phyloP scores from a whole-genome alignment of 257 asterid species.

The Solanum etuberosum region DNA sequence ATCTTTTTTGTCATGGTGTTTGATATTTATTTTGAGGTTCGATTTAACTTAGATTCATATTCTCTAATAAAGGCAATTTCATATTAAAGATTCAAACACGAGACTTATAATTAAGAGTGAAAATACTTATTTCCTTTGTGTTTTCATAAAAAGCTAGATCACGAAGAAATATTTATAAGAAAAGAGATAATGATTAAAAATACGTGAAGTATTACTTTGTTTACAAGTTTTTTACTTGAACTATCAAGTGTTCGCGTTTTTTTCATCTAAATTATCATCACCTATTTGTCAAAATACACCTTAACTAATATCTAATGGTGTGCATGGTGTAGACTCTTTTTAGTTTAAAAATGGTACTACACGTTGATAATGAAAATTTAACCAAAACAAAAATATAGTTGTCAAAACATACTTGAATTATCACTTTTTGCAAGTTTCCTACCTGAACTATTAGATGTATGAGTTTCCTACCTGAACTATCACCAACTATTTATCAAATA shows the following conservation, averaged over 20 bases:
- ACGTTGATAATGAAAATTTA: neutral
- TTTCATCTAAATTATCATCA: neutral
- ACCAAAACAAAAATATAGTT: neutral
- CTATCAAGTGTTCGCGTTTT: fast-evolving
- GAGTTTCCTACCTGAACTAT: neutral
- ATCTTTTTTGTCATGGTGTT: neutral
- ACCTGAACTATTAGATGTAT: no score
- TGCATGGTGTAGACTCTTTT: neutral
- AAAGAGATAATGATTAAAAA: neutral
- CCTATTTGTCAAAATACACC: neutral
- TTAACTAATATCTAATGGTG: neutral
- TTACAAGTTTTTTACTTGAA: neutral
- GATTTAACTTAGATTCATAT: neutral
- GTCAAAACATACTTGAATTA: no score
- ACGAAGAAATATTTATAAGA: neutral
- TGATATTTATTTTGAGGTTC: neutral
- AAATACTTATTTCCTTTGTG: neutral
- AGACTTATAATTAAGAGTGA: neutral
- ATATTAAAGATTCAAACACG: neutral
- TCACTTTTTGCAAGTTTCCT: neutral
- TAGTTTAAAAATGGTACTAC: neutral
- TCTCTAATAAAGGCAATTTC: neutral
- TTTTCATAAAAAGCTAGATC: neutral
- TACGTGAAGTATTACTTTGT: neutral
- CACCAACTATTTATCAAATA: neutral